Conservation (phyloP, 306 rosid species). For the Vicia sativa region DNA sequence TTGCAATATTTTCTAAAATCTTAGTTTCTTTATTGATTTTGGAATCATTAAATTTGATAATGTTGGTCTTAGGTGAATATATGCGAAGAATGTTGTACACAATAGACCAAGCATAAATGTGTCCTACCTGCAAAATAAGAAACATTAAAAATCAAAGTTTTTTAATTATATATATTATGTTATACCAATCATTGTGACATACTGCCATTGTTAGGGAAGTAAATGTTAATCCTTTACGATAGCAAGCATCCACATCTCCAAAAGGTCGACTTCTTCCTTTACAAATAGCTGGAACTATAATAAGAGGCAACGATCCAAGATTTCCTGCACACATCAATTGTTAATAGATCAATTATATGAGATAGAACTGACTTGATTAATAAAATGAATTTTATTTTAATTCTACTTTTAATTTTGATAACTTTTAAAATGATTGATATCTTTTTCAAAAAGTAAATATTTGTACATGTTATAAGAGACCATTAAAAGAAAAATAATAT, state of each 20-base stretch:
- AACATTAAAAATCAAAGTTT: not conserved
- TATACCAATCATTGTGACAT: conserved; percentile 13
- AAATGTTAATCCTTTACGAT: conserved; percentile 41
- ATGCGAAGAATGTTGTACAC: conserved; percentile 44
- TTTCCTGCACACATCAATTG: conserved; percentile 36
- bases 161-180: not conserved
- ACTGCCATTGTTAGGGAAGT: conserved; percentile 46
- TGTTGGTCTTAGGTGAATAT: conserved; percentile 27
- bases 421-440: not conserved
- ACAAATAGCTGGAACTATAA: conserved; percentile 44
- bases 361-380: too few relatives aligned
- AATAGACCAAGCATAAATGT: conserved; percentile 46
- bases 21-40: conserved; percentile 1
- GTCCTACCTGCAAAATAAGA: conserved; percentile 40
- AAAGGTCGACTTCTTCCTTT: conserved; percentile 38
- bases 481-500: not conserved
- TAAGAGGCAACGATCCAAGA: conserved; percentile 29
- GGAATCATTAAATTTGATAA: conserved; percentile 25
- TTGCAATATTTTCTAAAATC: conserved; percentile 26
- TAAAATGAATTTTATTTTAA: too few relatives aligned
- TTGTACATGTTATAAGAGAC: not conserved
- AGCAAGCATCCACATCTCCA: conserved; percentile 37
- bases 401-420: not conserved
- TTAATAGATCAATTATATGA: not conserved
- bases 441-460: too few relatives aligned